Conservation (phyloP, 176 grass and related monocot species). For the maize (Zea mays) region Zm-B73-REFERENCE-NAM-5.0 NC_050102.1:170959501-170960000, state of each 20-base stretch:
- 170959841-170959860: constrained; percentile 59
- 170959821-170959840: constrained; percentile 88
- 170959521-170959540: constrained; percentile 26
- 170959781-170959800: constrained; percentile 37
- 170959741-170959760: constrained; percentile 38
- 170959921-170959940: constrained; percentile 72
- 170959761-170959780: constrained; percentile 44
- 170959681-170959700: not conserved
- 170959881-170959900: constrained; percentile 84
- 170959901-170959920: constrained; percentile 70
- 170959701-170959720: constrained; percentile 21
- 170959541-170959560: constrained; percentile 51
- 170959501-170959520: constrained; percentile 35
- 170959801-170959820: constrained; percentile 98
- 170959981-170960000: constrained; percentile 57
- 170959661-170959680: not conserved
- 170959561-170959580: not conserved
- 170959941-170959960: constrained; percentile 54
- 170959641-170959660: constrained; percentile 18
- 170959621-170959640: constrained; percentile 8
- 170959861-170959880: constrained; percentile 81
- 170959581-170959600: not conserved
- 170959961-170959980: constrained; percentile 36
- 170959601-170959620: constrained; percentile 29
- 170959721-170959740: constrained; percentile 52